Evolutionary conservation across 108 stramenopile species (phyloP).

Genomic region (Craspedostauros australis): DNA sequence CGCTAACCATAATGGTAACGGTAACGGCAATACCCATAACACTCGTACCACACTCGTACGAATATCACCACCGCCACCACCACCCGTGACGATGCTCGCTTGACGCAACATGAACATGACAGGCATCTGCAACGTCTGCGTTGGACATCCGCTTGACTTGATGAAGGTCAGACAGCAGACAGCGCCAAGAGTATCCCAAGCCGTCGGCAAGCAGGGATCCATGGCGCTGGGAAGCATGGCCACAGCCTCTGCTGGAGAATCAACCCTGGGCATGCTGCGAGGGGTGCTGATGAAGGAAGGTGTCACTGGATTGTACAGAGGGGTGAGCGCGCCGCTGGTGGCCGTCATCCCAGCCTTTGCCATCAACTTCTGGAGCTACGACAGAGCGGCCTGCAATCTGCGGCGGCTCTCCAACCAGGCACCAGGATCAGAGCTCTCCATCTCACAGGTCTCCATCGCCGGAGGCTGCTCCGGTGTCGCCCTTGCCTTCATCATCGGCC

Average conservation of each 20-base stretch:
- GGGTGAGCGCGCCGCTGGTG: constrained; percentile 78
- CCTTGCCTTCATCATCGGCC: constrained; percentile 73
- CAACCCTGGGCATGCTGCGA: constrained; percentile 57
- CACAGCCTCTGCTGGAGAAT: constrained; percentile 2
- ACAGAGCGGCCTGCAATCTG: constrained; percentile 58
- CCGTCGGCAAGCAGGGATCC: neutral
- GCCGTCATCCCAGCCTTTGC: constrained; percentile 91
- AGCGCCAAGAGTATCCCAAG: neutral
- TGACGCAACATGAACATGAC: no score
- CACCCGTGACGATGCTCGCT: no score
- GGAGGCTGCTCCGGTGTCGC: constrained; percentile 83
- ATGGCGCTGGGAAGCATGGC: neutral
- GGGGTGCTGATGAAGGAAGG: constrained; percentile 65
- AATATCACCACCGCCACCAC: no score
- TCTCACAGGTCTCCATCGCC: constrained; percentile 61
- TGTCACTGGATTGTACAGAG: constrained; percentile 74
- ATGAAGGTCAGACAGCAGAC: constrained; percentile 75
- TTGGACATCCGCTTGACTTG: constrained; percentile 73
- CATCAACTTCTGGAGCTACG: constrained; percentile 88
- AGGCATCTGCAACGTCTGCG: constrained; percentile 53
- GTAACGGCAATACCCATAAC: no score
- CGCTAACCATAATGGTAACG: no score
- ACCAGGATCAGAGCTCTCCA: constrained; percentile 36
- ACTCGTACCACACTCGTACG: no score
- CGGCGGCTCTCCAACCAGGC: constrained; percentile 22